These are phyloP conservation scores for Suillus brevipes DNA, from an alignment of 768 basidiomycete species.

Conservation along the genomic window DNA sequence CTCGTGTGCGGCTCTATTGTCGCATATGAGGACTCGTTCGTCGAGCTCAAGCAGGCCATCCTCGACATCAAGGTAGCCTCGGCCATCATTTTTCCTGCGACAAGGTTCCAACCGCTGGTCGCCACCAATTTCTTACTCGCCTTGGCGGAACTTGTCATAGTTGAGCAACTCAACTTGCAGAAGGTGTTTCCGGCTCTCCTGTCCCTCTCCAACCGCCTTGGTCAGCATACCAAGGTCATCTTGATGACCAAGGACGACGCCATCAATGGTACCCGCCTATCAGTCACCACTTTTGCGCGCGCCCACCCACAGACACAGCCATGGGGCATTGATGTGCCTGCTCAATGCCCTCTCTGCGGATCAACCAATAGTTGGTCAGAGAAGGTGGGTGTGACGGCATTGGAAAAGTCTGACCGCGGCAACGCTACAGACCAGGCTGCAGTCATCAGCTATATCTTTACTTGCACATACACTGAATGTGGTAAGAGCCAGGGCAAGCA, in stretches of 20 bases:
- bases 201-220: no score
- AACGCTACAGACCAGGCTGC: background rate
- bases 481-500: background rate
- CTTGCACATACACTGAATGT: background rate
- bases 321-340: background rate
- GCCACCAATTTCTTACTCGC: background rate
- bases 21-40: background rate
- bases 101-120: background rate
- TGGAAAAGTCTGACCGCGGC: rapidly evolving
- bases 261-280: background rate
- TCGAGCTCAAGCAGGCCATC: background rate
- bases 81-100: background rate
- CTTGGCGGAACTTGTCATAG: background rate
- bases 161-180: background rate
- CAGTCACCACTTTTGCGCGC: background rate
- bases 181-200: background rate
- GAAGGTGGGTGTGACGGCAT: background rate
- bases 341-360: background rate
- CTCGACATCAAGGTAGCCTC: background rate
- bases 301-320: background rate
- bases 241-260: background rate
- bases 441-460: background rate
- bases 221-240: no score
- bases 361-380: background rate
- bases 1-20: background rate